Percentiles rank a stretch among this genome's conserved stretches.
These are phyloP conservation scores for Cercospora beticola DNA, from an alignment of 2,329 filamentous ascomycete genomes.

Conservation along the genomic window DNA sequence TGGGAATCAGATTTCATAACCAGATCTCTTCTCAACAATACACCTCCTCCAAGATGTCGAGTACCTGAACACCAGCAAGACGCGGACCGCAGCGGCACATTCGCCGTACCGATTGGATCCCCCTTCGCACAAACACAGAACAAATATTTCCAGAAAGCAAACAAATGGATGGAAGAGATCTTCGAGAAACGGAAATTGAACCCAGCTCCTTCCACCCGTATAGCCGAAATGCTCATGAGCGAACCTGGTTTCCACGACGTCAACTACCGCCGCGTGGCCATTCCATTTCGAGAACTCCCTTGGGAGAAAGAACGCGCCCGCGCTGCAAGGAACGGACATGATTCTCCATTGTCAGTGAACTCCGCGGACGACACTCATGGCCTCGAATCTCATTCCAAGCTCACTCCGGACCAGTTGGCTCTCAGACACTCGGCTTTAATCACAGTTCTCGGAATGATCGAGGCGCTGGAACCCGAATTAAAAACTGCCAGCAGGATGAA, in stretches of 20 bases:
- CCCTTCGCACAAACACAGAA: conserved; percentile 80
- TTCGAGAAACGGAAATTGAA: conserved; percentile 70
- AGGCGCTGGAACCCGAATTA: conserved; percentile 78
- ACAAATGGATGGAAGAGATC: conserved; percentile 74
- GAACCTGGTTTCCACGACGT: conserved; percentile 74
- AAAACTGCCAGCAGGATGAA: conserved; percentile 82
- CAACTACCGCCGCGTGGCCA: conserved; percentile 74
- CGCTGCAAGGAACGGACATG: conserved; percentile 25
- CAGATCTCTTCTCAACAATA: conserved; percentile 77
- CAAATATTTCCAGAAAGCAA: conserved; percentile 78
- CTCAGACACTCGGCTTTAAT: conserved; percentile 76
- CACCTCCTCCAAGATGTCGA: conserved; percentile 58
- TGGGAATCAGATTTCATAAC: conserved; percentile 88
- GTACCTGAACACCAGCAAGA: conserved; percentile 63
- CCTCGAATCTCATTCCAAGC: neutral
- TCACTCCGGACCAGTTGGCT: conserved; percentile 61
- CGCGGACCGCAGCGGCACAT: conserved; percentile 72
- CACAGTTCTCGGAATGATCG: conserved; percentile 79
- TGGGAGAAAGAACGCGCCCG: conserved; percentile 72
- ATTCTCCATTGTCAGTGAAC: conserved; percentile 26
- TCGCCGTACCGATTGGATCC: conserved; percentile 77
- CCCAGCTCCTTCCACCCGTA: conserved; percentile 73
- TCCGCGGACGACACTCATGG: conserved; percentile 16
- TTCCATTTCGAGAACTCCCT: conserved; percentile 78
- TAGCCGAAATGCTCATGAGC: conserved; percentile 75